Conservation (phyloP, 2,329 filamentous ascomycete species). For the Diplodia sapinea region DNA sequence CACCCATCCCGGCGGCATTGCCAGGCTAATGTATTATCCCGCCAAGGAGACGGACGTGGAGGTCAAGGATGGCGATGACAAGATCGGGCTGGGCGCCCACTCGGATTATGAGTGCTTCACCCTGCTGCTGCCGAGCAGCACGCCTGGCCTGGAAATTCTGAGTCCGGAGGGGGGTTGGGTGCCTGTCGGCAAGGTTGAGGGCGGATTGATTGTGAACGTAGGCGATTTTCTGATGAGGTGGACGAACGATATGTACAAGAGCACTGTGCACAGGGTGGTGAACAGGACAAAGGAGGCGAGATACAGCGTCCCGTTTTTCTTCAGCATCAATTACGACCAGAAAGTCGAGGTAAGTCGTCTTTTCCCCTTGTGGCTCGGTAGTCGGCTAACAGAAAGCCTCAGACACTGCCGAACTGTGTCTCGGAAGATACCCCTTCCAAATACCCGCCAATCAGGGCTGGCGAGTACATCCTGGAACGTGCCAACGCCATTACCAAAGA, state of each 20-base stretch:
- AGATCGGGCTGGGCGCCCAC: slow-evolving; percentile 31
- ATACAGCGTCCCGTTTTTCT: slow-evolving; percentile 57
- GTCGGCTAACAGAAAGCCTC: background rate
- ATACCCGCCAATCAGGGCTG: slow-evolving; percentile 47
- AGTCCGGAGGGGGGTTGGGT: slow-evolving; percentile 43
- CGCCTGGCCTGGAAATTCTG: slow-evolving; percentile 44
- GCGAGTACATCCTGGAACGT: slow-evolving; percentile 50
- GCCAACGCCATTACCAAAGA: slow-evolving; percentile 42
- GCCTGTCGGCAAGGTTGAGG: slow-evolving; percentile 47
- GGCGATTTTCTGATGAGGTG: slow-evolving; percentile 59
- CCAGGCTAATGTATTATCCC: slow-evolving; percentile 50
- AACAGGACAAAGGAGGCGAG: slow-evolving; percentile 50
- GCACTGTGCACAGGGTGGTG: slow-evolving; percentile 57
- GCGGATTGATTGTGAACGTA: slow-evolving; percentile 59
- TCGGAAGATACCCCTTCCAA: slow-evolving; percentile 41
- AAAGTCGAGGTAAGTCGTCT: slow-evolving; percentile 41
- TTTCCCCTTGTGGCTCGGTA: background rate
- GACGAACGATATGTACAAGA: slow-evolving; percentile 58
- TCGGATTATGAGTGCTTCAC: slow-evolving; percentile 37
- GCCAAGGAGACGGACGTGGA: slow-evolving; percentile 35
- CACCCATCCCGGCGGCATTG: slow-evolving; percentile 51
- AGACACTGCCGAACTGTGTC: slow-evolving; percentile 48
- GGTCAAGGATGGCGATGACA: slow-evolving; percentile 29
- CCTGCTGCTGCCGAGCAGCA: slow-evolving; percentile 39
- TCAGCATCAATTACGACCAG: slow-evolving; percentile 51